Evolutionary conservation across 2,329 filamentous ascomycete genomes (phyloP), one percentile per base, ranked within the genome.

Genomic region (Chaetomiaceae sp.): DNA sequence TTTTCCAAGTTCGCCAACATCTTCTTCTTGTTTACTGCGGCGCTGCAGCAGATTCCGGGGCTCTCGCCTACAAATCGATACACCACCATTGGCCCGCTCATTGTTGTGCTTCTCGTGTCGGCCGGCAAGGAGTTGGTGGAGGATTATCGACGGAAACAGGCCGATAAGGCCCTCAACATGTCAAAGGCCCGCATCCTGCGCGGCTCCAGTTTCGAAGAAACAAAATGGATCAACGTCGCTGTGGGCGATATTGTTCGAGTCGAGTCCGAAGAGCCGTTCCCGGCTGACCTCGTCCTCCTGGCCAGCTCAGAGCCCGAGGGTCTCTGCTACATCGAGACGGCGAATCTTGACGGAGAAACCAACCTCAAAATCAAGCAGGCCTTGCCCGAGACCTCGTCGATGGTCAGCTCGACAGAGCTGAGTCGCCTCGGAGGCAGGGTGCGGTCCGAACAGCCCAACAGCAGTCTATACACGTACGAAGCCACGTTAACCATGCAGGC

Each of bases 1-100:
- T 99, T 99, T 72, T 96, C 91, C 55, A 99, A 96, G 75, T 96
- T 96, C 70, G 93, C 93, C 75, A 99, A 99, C 71, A 72, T 99
- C 65, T 99, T 99, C 76, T 99, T 99, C 86, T 81, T 99, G 67
- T 97, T 99, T 70, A 99, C 93, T 33, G 91, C 93, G 14, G 85
- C 82, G 35, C 74, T 99, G 40, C 93, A 99, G 73, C 93, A 99
- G 68, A 96, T 99, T 55, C 93, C 93, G 19, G 85, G 87, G 58
- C 85, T 99, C 55, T 96, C 91, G 30, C 93, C 95, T 7, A 99
- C 93, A 9, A 97, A 96, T 71, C 81, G 78, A 69, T 99, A 91
- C 66, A 99, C 93, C 5, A 99, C 95, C 33, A 96, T 99, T 65
- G 92, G 87, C 5, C 93, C 93, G n/a, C 78, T 99, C 53, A 76